These are phyloP conservation scores for Tephrocybe sp. DNA, from an alignment of 768 basidiomycete species.

Conservation along the genomic window DNA sequence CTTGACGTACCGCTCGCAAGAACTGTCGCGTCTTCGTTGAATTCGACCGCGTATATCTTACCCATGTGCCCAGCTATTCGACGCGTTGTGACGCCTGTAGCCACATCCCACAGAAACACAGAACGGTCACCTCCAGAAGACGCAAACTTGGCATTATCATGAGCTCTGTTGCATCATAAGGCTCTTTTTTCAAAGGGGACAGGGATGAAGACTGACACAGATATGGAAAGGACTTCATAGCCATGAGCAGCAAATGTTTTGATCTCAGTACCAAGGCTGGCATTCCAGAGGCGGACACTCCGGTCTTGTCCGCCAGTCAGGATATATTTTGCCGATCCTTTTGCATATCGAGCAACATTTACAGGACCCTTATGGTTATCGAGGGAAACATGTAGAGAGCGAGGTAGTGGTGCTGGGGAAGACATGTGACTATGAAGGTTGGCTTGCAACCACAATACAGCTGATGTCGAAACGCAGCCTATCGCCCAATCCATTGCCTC, in stretches of 20 bases:
- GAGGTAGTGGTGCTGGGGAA: slow-evolving; percentile 50
- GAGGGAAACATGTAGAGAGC: slow-evolving; percentile 63
- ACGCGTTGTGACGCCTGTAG: slow-evolving; percentile 78
- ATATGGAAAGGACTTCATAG: slow-evolving; percentile 89
- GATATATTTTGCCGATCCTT: slow-evolving; percentile 83
- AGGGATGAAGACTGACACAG: slow-evolving; percentile 59
- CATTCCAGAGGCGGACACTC: slow-evolving; percentile 89
- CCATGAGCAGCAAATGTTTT: slow-evolving; percentile 90
- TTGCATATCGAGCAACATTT: slow-evolving; percentile 89
- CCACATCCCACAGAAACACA: slow-evolving; percentile 95
- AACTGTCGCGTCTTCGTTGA: slow-evolving; percentile 84
- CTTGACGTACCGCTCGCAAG: slow-evolving; percentile 73
- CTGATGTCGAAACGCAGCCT: slow-evolving; percentile 51
- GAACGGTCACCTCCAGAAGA: slow-evolving; percentile 93
- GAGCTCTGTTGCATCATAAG: slow-evolving; percentile 47
- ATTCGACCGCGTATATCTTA: slow-evolving; percentile 87
- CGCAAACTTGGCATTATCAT: slow-evolving; percentile 93
- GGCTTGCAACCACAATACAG: not conserved
- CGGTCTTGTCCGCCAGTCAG: slow-evolving; percentile 95
- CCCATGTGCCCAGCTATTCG: slow-evolving; percentile 87
- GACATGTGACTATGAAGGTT: slow-evolving; percentile 32
- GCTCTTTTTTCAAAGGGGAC: not conserved
- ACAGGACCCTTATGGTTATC: slow-evolving; percentile 77
- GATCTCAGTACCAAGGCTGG: slow-evolving; percentile 81
- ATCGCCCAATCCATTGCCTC: slow-evolving; percentile 48